phyloP scores from a whole-genome alignment of 192 early-diverging fungal genomes.

The Funneliformis mosseae region DNA sequence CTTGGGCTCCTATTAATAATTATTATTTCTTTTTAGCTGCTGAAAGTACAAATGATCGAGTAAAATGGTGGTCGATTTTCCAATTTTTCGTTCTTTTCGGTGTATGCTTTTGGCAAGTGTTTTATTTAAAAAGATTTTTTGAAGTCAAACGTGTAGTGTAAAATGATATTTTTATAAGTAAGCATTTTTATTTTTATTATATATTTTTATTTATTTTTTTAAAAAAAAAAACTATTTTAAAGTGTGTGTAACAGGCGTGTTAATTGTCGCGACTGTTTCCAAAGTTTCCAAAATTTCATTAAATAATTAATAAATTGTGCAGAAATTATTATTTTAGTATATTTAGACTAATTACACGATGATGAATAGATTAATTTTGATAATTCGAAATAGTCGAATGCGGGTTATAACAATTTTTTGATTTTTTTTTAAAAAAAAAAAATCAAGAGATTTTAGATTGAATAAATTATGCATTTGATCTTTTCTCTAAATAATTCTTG shows the following conservation, averaged over 20 bases:
- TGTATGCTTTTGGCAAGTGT: constrained; percentile 74
- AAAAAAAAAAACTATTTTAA: background rate
- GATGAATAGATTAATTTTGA: too few species aligned
- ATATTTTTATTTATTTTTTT: background rate
- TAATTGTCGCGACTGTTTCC: background rate
- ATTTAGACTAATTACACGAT: too few species aligned
- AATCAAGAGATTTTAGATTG: background rate
- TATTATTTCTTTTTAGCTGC: constrained; percentile 57
- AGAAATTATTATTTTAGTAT: background rate
- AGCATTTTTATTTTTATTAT: background rate
- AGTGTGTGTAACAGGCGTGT: background rate
- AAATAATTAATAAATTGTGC: too few species aligned
- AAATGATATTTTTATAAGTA: background rate
- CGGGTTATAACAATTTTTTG: background rate
- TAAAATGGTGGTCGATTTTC: constrained; percentile 77
- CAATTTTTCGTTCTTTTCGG: constrained; percentile 62
- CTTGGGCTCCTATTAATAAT: constrained; percentile 3
- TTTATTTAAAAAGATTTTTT: constrained; percentile 75
- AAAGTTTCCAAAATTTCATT: background rate
- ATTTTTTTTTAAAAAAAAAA: background rate
- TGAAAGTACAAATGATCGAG: constrained; percentile 77
- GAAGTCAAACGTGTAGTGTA: constrained; percentile 71
- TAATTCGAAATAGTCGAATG: background rate
- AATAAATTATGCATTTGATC: background rate
- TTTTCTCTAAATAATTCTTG: constrained; percentile 19